Base-by-base conservation (phyloP, 176 grass and related monocot species). In the Puya raimondii region DNA sequence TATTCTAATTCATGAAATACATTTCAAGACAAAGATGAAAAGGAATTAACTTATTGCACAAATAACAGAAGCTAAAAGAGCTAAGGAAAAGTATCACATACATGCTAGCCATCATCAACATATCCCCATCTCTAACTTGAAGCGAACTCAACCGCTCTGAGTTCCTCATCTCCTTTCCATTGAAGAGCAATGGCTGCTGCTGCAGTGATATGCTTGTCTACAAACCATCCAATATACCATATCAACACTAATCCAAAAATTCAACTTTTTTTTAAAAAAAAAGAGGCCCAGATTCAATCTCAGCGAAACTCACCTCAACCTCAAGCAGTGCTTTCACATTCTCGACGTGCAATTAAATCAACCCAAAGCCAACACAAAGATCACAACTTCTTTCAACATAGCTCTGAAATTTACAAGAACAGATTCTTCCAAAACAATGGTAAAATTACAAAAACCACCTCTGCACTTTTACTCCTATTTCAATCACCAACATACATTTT, bases 321-420 rank as follows among this genome's bases (percentile, higher is more conserved):
- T 97, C 94, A 27, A 97, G 80, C 22, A 97, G 81, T 13, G 89
- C 94, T 73, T 97, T 97, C 63, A 97, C 76, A 88, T 97, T 97
- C 78, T 97, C 94, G 67, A 97, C 89, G 89, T 97, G 81, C 77
- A 63, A 12, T n/a, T 49, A 64, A 0, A 23, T 33, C 23, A 7
- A 53, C 23, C 47, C n/a, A 17, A 49, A 18, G 10, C 75, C 69
- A 73, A 33, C 75, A 61, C 23, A 9, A 72, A 33, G 65, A 9
- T 9, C 2, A 50, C 21, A 70, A 49, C 20, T 64, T 80, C 65
- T 17, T 23, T 23, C 58, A 65, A 12, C 21, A 48, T 29, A 65
- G 42, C 2, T 71, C 57, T 14, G 5, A 53, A 53, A 12, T 56
- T 69, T 42, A 42, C 6, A 1, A 42, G 33, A 42, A 42, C 33